Base-by-base conservation (phyloP, 805 yeast genomes). In the Zygoascus bituminiphila region DNA sequence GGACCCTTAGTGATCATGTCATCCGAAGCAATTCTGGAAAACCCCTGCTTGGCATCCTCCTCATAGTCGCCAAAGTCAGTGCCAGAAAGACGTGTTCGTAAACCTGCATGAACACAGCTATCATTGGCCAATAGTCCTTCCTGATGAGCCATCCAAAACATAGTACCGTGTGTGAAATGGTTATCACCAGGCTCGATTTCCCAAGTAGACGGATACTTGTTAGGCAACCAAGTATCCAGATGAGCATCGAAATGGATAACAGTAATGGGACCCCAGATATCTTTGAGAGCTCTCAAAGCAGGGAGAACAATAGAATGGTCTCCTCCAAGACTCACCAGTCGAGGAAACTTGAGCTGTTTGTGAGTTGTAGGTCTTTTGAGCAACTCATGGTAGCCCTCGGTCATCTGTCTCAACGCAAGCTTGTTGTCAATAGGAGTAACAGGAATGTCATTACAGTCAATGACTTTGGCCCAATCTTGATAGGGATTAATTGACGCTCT, bases 161-260 rank as follows among this genome's bases (percentile, higher is more conserved):
- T 84, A 5, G 93, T 81, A 4, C 95, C 95, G 60, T 86, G 95
- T 38, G 84, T 86, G 63, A 82, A 75, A 44, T 80, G 78, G 21
- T 43, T 21, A 15, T 78, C 69, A 29, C 86, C 56, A 84, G 59
- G 80, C 78, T 61, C 79, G 75, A 51, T 76, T 70, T 22, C 88
- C 93, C 53, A 79, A 62, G 91, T 88, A 76, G 79, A 68, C 21
- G 93, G 91, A 59, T 84, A 84, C 59, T 81, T 81, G 45, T 75
- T 71, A 9, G 94, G 93, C 37, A 79, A 67, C 95, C 95, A 86
- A 4, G 94, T 85, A 62, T 86, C 94, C 55, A 85, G 72, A 66
- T 85, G 94, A 12, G 93, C 91, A 61, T 86, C 95, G 56, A 86
- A 84, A 64, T 86, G 95, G 48, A 86, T 76, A 33, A 86, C 79